phyloP scores from a whole-genome alignment of 176 grass and related monocot species.

The Phoenix dactylifera region DNA sequence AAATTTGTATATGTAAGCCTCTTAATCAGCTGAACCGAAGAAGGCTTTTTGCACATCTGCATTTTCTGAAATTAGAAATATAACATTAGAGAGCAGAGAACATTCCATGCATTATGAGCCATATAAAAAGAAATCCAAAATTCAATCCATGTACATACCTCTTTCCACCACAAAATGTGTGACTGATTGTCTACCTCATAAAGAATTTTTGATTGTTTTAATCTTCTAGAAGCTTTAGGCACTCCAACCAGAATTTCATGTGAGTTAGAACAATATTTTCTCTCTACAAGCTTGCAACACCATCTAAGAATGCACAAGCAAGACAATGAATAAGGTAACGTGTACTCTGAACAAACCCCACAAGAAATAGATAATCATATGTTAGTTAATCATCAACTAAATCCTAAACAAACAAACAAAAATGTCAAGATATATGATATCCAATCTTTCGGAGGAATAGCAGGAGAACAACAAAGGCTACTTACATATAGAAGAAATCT shows the following conservation, averaged over 20 bases:
- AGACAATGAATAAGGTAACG: background rate
- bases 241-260: slow-evolving; percentile 27
- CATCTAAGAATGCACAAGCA: background rate
- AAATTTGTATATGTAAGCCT: slow-evolving; percentile 81
- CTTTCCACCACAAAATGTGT: slow-evolving; percentile 94
- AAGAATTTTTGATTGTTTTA: slow-evolving; percentile 34
- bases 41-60: slow-evolving; percentile 75
- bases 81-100: slow-evolving; percentile 10
- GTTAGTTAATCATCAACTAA: background rate
- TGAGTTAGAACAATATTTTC: slow-evolving; percentile 46
- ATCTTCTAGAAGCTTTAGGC: slow-evolving; percentile 39
- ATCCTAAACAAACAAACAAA: background rate
- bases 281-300: slow-evolving; percentile 35
- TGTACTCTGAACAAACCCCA: background rate
- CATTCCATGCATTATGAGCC: background rate
- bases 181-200: slow-evolving; percentile 40
- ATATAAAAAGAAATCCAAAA: background rate
- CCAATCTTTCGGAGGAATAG: no score
- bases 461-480: no score
- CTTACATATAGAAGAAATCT: no score
- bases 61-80: slow-evolving; percentile 48
- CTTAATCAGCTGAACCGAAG: slow-evolving; percentile 60
- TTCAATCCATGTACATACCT: slow-evolving; percentile 41
- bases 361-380: background rate
- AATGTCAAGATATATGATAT: no score